Base-by-base conservation (phyloP, 2,329 filamentous ascomycete genomes). In the Pseudocercospora macadamiae region DNA sequence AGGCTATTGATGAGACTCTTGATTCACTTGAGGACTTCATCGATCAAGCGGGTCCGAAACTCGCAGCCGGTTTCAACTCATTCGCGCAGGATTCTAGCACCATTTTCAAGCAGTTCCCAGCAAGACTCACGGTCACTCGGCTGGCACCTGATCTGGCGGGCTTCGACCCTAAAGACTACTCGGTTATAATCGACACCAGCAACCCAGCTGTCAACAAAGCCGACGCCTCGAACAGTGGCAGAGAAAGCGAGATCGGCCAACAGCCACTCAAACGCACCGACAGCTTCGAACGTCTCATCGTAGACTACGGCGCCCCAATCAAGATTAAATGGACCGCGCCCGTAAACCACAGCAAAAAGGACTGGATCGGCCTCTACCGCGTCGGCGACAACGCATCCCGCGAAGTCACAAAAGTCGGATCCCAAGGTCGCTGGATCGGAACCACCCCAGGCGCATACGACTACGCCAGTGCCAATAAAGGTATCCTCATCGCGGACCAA, bases 331-430 rank as follows among this genome's bases (percentile, higher is more conserved):
- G 95, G 95, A 90, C 86, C 25, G 95, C 93, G 0, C 93, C 95
- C 0, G 81, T 86, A 34, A 90, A 92, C 64, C 95, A 97, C 76
- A 88, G 87, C 77, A 92, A 89, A 73, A 89, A 89, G 69, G 95
- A 99, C 74, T 99, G 95, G 95, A 87, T 99, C 54, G 93, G 93
- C 3, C 82, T 99, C 4, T 99, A 97, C 79, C 92, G 93, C 85
- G 91, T 99, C 2, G 92, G 91, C 2, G 93, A 97, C 75, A 99
- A 97, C 71, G 85, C 87, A 5, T 95, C 90, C 6, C 86, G 93
- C 37, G 90, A 96, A 36, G 80, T 88, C 12, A 96, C 95, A 2
- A 87, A 90, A 53, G 86, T 97, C 8, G 86, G 91, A 3, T 96
- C 91, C 1, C 86, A 93, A 55, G 93, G 93, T 34, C 87, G 95